Evolutionary conservation across 1,139 yeast genomes (phyloP), one percentile per base, ranked within the genome.

Genomic region (Blastobotrys arbuscula): DNA sequence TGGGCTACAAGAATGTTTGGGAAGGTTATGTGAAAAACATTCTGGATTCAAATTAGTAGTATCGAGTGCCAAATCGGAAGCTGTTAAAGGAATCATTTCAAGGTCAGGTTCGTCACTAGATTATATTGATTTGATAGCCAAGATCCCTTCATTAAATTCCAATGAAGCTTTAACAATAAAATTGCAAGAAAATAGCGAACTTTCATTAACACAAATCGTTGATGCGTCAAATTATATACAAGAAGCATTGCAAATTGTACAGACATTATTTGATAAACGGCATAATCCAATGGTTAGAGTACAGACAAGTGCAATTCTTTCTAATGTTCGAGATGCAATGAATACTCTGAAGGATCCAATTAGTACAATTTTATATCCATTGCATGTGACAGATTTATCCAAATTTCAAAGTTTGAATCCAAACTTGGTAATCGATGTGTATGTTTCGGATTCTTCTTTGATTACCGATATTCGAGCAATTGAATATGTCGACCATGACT

Each of bases 21-120:
- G 53, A 2, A 49, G 62, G 35, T 52, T 64, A 39, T 58, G 62
- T 39, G 58, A 58, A 24, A 57, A 57, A 35, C 54, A 57, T 15
- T 50, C 52, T n/a, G 64, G 58, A 16, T 59, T 60, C 44, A 63
- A 64, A 41, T 58, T 66, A 35, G 70, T 64, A 15, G 59, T 66
- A 51, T 60, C 67, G 10, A 60, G 67, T 4, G 54, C 60, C 39
- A 54, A 64, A 33, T 52, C 62, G 12, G 69, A 65, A 37, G 59
- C 62, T 2, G 54, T 65, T 36, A 65, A 65, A 44, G 69, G 69
- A 19, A 55, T 61, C 19, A 58, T 65, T 7, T 58, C 61, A 16
- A 56, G 68, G 10, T 55, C 56, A 7, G 67, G 68, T 1, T 46
- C 59, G 2, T 51, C 49, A 9, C 49, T 65, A 18, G 50, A 52